A percentile compares a stretch with the other conserved stretches of the same genome.
Evolutionary conservation across 2,329 filamentous ascomycete genomes (phyloP).

Genomic region (Thyridium curvatum): DNA sequence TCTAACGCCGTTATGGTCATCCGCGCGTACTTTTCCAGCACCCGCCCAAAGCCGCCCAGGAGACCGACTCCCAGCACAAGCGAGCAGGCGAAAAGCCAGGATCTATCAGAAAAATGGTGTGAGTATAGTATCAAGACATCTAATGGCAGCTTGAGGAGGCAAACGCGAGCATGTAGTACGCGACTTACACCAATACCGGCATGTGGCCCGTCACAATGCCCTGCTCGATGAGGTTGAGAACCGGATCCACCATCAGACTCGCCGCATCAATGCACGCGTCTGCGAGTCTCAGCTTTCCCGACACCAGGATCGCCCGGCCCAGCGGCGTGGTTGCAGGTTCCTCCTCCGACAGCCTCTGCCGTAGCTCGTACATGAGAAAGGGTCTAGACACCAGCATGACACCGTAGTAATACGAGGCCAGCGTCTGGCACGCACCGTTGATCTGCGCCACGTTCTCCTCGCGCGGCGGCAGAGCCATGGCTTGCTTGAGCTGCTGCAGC

Average conservation of each 20-base stretch:
- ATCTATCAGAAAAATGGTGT: too few relatives aligned
- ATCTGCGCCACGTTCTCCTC: slow-evolving; percentile 20
- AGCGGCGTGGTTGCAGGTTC: slow-evolving; percentile 5
- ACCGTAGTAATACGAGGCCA: slow-evolving; percentile 49
- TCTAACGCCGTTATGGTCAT: slow-evolving; percentile 41
- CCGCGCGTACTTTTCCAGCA: slow-evolving; percentile 42
- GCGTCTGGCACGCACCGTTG: slow-evolving; percentile 42
- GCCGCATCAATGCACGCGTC: slow-evolving; percentile 51
- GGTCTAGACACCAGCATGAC: slow-evolving; percentile 51
- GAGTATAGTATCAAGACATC: too few relatives aligned
- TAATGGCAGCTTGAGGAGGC: too few relatives aligned
- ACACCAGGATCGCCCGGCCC: slow-evolving; percentile 17
- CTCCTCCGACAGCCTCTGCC: slow-evolving; percentile 33
- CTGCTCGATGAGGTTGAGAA: slow-evolving; percentile 36
- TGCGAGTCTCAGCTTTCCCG: slow-evolving; percentile 42
- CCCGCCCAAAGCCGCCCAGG: slow-evolving; percentile 43
- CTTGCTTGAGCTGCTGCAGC: slow-evolving; percentile 36
- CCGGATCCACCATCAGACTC: slow-evolving; percentile 44
- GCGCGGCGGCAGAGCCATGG: slow-evolving; percentile 18
- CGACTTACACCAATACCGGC: slow-evolving; percentile 43
- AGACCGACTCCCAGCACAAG: slow-evolving; percentile 46
- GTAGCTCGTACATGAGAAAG: slow-evolving; percentile 50
- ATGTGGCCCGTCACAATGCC: slow-evolving; percentile 35
- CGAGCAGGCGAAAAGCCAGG: slow-evolving; percentile 48
- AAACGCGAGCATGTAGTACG: too few relatives aligned